phyloP scores from a whole-genome alignment of 306 rosid species.

The Quercus parvula region DNA sequence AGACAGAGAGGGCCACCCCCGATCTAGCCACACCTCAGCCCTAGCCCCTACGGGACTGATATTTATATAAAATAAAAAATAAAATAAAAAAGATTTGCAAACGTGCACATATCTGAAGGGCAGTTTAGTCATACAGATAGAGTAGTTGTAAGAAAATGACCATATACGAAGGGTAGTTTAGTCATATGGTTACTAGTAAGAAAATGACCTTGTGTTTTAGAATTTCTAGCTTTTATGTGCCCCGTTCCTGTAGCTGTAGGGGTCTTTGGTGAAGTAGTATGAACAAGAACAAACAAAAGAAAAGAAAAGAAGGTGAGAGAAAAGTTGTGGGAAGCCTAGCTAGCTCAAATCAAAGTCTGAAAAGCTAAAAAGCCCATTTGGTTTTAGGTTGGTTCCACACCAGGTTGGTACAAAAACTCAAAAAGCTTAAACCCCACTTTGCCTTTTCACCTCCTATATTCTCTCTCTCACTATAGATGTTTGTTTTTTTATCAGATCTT shows the following conservation, averaged over 20 bases:
- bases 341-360: conserved; percentile 35
- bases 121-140: no score
- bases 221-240: not conserved
- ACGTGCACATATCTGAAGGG: no score
- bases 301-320: conserved; percentile 31
- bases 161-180: not conserved
- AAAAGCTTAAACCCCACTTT: conserved; percentile 40
- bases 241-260: not conserved
- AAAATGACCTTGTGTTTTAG: not conserved
- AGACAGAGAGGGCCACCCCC: no score
- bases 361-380: conserved; percentile 47
- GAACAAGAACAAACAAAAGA: conserved; percentile 25
- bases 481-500: not conserved
- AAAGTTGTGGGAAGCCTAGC: conserved; percentile 47
- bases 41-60: no score
- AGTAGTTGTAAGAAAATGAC: not conserved
- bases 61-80: no score
- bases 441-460: conserved; percentile 30
- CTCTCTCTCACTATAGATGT: not conserved
- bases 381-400: conserved; percentile 57
- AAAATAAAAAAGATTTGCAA: no score
- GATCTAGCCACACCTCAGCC: no score
- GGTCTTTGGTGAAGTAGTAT: not conserved
- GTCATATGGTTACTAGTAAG: not conserved
- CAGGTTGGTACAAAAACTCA: conserved; percentile 39